Base-by-base conservation (phyloP, 768 basidiomycete genomes). In the Pilatotrama ljubarskyi region DNA sequence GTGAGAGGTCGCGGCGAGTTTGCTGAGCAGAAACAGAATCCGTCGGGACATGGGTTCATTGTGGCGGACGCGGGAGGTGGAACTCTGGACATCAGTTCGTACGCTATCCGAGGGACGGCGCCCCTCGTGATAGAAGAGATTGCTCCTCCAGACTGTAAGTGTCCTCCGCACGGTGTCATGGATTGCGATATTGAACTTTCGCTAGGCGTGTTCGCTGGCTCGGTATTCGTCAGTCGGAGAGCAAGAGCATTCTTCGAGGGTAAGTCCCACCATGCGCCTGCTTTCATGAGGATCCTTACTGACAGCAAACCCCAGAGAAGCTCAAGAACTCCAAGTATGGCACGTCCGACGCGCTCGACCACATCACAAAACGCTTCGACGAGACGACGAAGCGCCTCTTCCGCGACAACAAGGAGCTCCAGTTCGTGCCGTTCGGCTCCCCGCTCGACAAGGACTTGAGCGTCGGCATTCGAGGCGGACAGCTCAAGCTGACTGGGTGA, bases 341-440 rank as follows among this genome's bases (percentile, higher is more conserved):
- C 47, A 82, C 84, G 2, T 70, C 82, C 2, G 90, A 88, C 68
- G 78, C 87, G 3, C 76, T 92, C 8, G 90, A 91, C 52, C 90
- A 92, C 65, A 90, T 92, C 67, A 87, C 90, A 5, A 84, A 85
- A 63, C 81, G 84, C 15, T 92, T 92, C 70, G 89, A 92, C 57
- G 90, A 92, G 71, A 90, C 89, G 0, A 92, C 90, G 4, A 92
- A 92, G 69, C 82, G 89, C 26, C 73, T 91, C 0, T 92, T 92
- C 71, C 82, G 88, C 3, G 86, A 89, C 60, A 79, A 78, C 66
- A 82, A 80, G 44, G 86, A 88, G 13, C 64, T 82, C 17, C 88
- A 91, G 69, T 91, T 87, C 66, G 82, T 92, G 32, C 83, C 80
- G 0, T 92, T 91, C 67, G 90, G 90, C 22, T 88, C 87, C 1